Conservation (phyloP, 768 basidiomycete species). For the Tulasnella calospora region DNA sequence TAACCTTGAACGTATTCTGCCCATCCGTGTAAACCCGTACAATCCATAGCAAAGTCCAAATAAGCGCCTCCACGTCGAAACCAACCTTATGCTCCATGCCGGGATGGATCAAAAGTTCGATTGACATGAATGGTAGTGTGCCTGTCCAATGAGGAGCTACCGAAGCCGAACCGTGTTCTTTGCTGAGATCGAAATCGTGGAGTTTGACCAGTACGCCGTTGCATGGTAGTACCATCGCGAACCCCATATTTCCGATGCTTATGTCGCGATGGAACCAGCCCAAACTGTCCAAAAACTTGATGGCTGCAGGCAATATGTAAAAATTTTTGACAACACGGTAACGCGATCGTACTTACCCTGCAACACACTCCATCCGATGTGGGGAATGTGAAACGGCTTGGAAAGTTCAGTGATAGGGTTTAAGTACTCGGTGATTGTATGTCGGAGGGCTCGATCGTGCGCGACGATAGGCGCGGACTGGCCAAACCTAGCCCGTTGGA, state of each 20-base stretch:
- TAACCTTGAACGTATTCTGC: not conserved
- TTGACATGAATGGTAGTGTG: not conserved
- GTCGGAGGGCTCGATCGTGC: not conserved
- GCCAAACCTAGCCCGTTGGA: no score
- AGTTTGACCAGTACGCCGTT: not conserved
- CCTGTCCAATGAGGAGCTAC: not conserved
- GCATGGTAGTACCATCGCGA: not conserved
- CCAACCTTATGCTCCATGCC: not conserved
- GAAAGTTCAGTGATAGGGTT: not conserved
- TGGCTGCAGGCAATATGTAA: not conserved
- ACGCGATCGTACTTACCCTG: not conserved
- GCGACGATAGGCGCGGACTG: no score
- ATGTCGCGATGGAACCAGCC: not conserved
- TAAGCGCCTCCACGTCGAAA: not conserved
- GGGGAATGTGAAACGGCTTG: not conserved
- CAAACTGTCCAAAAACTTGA: not conserved
- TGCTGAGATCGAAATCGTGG: not conserved
- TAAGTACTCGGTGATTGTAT: not conserved
- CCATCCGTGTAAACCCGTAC: not conserved
- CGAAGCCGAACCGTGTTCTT: not conserved
- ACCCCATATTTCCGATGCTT: not conserved
- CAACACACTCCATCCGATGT: not conserved
- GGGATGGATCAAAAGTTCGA: not conserved
- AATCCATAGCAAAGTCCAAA: not conserved
- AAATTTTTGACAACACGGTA: not conserved